Evolutionary conservation across 1,139 yeast genomes (phyloP), one percentile per base, ranked within the genome.

Genomic region (Ogataea hybrid): DNA sequence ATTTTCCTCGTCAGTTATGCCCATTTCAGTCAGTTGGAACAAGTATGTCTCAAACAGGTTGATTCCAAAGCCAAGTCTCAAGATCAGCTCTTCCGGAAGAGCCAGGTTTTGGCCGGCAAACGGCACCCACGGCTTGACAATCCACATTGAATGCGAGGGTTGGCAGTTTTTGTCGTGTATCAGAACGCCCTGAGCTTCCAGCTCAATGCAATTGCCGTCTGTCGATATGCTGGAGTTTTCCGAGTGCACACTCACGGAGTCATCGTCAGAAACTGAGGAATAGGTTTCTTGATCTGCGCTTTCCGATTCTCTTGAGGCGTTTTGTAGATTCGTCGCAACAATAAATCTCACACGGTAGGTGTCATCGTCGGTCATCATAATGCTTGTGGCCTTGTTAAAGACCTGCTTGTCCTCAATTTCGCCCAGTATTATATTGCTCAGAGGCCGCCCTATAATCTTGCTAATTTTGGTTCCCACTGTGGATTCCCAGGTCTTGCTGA

Each of bases 131-230:
- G 95, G 96, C 53, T 86, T 82, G 10, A 92, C 71, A 3, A 94
- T 81, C 97, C 98, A 92, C 85, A 92, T 85, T 1, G 96, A 81
- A 61, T 89, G 95, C 1, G 84, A 73, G 1, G 95, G 89, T n/a
- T 73, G 62, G 11, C 71, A 70, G 37, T 68, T 67, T 4, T 73
- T 63, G 54, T 84, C 85, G 52, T 81, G 86, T n/a, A 92, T 84
- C 28, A 92, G 63, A n/a, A 92, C 84, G 6, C 99, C 99, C 57
- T 90, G 97, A 0, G 96, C 97, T 61, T 90, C 98, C 31, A 92
- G 67, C 54, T 87, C 94, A 3, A 82, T 74, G 11, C 75, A 64
- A 9, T 73, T 78, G 7, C 84, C 84, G 57, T 79, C 78, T 27
- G 62, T 58, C 2, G 64, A 50, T 7, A 59, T 47, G 9, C 56